Percentiles rank a stretch among this genome's conserved stretches.
Conservation (phyloP, 805 yeast genomes). For the Teunomyces stri region DNA sequence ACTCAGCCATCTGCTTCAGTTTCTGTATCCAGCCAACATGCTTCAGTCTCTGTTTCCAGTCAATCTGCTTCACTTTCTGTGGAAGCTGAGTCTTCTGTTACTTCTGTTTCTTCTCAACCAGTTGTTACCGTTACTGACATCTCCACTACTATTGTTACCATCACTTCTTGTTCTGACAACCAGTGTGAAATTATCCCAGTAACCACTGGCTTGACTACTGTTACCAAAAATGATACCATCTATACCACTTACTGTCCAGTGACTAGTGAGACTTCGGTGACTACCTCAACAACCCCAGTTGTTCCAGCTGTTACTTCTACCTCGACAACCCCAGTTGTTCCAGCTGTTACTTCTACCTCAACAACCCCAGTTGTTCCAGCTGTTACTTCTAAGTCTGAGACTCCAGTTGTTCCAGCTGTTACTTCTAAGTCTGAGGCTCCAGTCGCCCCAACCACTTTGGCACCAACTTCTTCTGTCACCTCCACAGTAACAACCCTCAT, state of each 20-base stretch:
- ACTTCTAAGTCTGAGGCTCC: background rate
- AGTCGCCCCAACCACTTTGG: background rate
- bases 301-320: background rate
- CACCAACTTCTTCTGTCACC: background rate
- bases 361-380: background rate
- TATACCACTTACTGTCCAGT: constrained; percentile 9
- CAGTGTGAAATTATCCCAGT: constrained; percentile 19
- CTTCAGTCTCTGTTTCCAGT: background rate
- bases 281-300: background rate
- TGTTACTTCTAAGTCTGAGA: constrained; percentile 3
- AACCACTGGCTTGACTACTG: constrained; percentile 37
- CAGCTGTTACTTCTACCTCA: constrained; percentile 3
- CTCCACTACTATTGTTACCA: constrained; percentile 12
- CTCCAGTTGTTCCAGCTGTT: constrained; percentile 5
- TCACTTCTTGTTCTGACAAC: constrained; percentile 17
- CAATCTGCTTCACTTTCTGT: background rate
- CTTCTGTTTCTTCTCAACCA: background rate
- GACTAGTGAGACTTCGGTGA: background rate
- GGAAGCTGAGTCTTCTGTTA: constrained; percentile 16
- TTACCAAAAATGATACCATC: constrained; percentile 20
- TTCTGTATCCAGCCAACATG: background rate
- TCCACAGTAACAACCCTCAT: background rate
- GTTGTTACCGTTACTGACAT: constrained; percentile 14
- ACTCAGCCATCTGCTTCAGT: background rate
- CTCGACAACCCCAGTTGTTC: constrained; percentile 5